A percentile compares a stretch with the other conserved stretches of the same genome.
These are phyloP conservation scores for Flaveria ramosissima DNA, from an alignment of 129 eudicot genomes.

Conservation along the genomic window DNA sequence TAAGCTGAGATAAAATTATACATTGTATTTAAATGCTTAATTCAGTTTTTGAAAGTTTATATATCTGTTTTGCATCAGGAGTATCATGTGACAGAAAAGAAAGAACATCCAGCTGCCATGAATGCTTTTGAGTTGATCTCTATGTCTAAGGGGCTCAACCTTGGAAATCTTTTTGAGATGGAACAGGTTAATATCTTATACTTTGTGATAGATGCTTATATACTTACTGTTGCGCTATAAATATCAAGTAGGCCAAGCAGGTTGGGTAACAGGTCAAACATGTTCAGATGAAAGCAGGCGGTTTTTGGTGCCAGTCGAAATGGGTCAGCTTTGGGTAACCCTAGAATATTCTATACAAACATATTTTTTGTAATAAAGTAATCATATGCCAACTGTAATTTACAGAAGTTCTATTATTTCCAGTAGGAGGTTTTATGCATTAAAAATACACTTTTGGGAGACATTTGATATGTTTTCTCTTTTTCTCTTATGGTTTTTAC, in stretches of 20 bases:
- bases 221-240: neutral
- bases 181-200: conserved; percentile 57
- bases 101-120: conserved; percentile 87
- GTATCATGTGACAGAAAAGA: conserved; percentile 82
- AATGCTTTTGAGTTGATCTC: conserved; percentile 96
- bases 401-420: neutral
- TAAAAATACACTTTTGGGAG: neutral
- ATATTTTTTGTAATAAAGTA: neutral
- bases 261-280: conserved; percentile 1
- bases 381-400: neutral
- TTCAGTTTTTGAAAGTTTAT: conserved; percentile 19
- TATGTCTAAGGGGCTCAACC: conserved; percentile 92
- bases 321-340: neutral
- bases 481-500: neutral
- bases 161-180: conserved; percentile 76
- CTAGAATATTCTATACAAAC: neutral
- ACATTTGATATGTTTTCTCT: neutral
- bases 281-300: neutral
- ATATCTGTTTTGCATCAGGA: conserved; percentile 51
- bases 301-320: neutral
- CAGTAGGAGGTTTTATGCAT: neutral
- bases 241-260: neutral
- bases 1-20: neutral
- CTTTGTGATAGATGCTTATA: neutral
- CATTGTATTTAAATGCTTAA: neutral